A percentile compares a stretch with the other conserved stretches of the same genome.
phyloP scores from a whole-genome alignment of 169 alveolate genomes.

The Eimeria brunetti region DNA sequence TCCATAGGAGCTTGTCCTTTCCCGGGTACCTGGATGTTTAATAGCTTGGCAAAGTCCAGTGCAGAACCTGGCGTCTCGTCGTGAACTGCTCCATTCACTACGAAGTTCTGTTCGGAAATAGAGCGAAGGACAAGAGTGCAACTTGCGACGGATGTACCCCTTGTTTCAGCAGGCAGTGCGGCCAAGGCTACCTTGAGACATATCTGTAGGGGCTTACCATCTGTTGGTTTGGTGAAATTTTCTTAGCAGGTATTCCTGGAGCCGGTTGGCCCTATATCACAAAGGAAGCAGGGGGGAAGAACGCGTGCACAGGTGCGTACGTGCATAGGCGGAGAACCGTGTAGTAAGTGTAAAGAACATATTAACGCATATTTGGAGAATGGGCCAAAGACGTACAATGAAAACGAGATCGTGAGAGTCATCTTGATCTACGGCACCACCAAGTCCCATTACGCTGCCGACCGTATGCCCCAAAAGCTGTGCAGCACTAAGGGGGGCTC shows the following conservation, averaged over 20 bases:
- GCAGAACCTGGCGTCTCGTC: constrained; percentile 35
- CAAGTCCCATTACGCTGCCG: constrained; percentile 37
- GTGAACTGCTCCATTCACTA: constrained; percentile 39
- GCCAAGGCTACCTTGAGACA: neutral
- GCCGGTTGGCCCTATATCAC: constrained; percentile 58
- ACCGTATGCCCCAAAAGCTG: constrained; percentile 61
- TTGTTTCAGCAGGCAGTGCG: neutral
- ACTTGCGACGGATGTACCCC: neutral
- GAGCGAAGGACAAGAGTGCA: neutral
- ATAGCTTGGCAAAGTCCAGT: constrained; percentile 42
- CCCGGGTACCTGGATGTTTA: constrained; percentile 50
- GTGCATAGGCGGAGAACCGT: neutral
- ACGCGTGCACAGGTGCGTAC: no score
- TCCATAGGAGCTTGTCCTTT: constrained; percentile 33
- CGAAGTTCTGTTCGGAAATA: constrained; percentile 45
- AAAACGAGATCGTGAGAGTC: constrained; percentile 34
- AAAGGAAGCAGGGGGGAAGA: neutral
- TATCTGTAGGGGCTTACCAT: neutral
- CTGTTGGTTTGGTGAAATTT: neutral
- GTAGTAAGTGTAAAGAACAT: neutral
- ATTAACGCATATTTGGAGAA: neutral
- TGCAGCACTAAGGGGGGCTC: constrained; percentile 28
- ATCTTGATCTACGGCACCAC: constrained; percentile 29
- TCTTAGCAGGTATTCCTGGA: constrained; percentile 15
- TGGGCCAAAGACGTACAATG: neutral